Conservation (phyloP, 2,329 filamentous ascomycete genomes). For the Colletotrichum chrysophilum region DNA sequence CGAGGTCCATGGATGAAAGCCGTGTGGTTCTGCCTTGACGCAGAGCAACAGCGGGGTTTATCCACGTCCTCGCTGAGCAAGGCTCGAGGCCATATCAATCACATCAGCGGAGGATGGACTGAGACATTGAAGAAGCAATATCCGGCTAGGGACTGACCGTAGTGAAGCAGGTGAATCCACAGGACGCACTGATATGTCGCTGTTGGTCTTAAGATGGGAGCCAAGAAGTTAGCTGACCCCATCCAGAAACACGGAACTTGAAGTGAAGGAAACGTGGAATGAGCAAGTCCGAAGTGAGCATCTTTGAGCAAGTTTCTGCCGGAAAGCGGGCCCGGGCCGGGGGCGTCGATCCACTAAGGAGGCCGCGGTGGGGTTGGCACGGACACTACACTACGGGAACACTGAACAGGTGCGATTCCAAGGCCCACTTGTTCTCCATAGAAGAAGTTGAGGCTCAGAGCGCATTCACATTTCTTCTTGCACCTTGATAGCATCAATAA, state of each 20-base stretch:
- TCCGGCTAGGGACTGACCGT: not conserved
- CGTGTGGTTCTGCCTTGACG: not conserved
- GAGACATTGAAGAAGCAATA: not conserved
- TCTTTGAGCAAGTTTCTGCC: slow-evolving; percentile 40
- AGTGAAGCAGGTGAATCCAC: not conserved
- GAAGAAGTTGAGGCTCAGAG: not conserved
- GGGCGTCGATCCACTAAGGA: not conserved
- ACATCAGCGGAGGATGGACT: not conserved
- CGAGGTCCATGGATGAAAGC: not conserved
- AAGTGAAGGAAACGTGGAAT: not conserved
- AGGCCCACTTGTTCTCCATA: not conserved
- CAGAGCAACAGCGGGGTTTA: not conserved
- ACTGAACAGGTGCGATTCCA: not conserved
- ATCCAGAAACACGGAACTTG: not conserved
- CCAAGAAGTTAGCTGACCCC: not conserved
- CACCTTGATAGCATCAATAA: not conserved
- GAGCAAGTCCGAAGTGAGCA: slow-evolving; percentile 34
- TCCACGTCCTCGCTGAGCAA: not conserved
- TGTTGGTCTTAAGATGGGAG: not conserved
- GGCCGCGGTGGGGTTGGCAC: not conserved
- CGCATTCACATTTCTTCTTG: not conserved
- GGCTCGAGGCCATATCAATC: not conserved
- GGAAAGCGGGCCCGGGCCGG: slow-evolving; percentile 1
- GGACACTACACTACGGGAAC: not conserved
- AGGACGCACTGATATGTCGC: too few relatives aligned